Evolutionary conservation across 1,139 yeast species (phyloP).

Genomic region (Candida sp.): DNA sequence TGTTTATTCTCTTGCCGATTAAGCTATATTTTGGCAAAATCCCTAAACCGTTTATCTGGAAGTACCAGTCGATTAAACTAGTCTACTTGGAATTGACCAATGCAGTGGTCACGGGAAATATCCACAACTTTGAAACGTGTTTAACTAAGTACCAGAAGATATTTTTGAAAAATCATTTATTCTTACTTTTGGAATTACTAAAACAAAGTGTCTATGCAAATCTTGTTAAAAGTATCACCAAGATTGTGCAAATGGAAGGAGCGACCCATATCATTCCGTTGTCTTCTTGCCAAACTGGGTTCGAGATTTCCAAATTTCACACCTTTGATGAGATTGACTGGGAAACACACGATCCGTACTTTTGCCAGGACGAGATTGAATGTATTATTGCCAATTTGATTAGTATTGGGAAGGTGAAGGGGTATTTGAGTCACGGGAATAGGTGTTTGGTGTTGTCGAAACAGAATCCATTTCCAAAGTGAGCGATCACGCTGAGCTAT

Average conservation of each 20-base stretch:
- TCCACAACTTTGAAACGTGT: conserved; percentile 43
- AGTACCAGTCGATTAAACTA: conserved; percentile 38
- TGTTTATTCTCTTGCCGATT: conserved; percentile 54
- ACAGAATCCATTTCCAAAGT: conserved; percentile 66
- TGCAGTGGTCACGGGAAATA: conserved; percentile 54
- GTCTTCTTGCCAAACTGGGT: conserved; percentile 43
- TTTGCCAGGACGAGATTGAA: conserved; percentile 55
- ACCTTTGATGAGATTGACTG: conserved; percentile 5
- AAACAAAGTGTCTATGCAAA: conserved; percentile 50
- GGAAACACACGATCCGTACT: conserved; percentile 7
- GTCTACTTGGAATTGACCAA: conserved; percentile 50
- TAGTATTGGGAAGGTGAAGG: conserved; percentile 62
- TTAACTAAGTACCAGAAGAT: conserved; percentile 44
- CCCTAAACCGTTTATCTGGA: conserved; percentile 43
- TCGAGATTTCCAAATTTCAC: conserved; percentile 32
- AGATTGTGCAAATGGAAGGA: conserved; percentile 16
- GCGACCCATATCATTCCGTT: conserved; percentile 43
- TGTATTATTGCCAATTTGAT: conserved; percentile 71
- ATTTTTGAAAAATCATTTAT: conserved; percentile 59
- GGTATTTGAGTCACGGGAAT: conserved; percentile 78
- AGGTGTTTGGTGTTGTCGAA: conserved; percentile 76
- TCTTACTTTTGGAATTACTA: conserved; percentile 56
- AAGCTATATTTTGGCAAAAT: conserved; percentile 39
- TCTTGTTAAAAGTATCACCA: conserved; percentile 48
- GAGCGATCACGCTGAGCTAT: not conserved